Evolutionary conservation across 805 yeast species (phyloP), one percentile per base, ranked within the genome.

Genomic region (Blastobotrys parvus): DNA sequence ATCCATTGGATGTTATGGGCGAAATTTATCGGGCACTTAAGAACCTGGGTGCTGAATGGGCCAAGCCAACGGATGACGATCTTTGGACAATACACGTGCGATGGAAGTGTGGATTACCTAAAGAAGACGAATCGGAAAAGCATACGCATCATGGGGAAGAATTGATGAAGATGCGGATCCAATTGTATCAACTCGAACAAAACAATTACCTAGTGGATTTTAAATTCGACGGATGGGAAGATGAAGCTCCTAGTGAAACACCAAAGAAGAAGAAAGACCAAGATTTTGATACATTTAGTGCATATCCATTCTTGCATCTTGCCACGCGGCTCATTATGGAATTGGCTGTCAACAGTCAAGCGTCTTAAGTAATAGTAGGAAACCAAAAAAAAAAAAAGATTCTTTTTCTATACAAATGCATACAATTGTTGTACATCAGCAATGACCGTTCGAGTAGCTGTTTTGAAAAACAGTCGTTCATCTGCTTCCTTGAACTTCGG

Each of bases 1-100:
- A 92, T 60, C 97, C 98, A 27, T 70, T 92, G 54, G 98, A 92
- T 62, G 98, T 92, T 3, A 92, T 92, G 97, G 96, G 97, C 21
- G 98, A 92, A 61, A 89, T 92, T 35, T 92, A 92, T 65, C 73
- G 96, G 38, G 97, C 97, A 1, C 70, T 92, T 59, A 85, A 85
- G 64, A 87, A 85, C 56, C 68, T 92, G 43, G 97, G 96, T 1
- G 97, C 97, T 0, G 97, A 92, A 62, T 92, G 97, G 97, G 85
- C 92, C 7, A 80, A 82, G 54, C 97, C 97, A 4, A 13, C 31
- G 20, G 37, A 33, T 19, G 96, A 89, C 56, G 96, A 89, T 56
- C 68, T 88, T 41, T 90, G 97, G 97, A 90, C 96, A 0, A 90
- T 90, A 45, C 75, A 86, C 52, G 97, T 90, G 15, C 78, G 97